Evolutionary conservation across 2,329 filamentous ascomycete genomes (phyloP).

Genomic region (Falciphora oryzae): DNA sequence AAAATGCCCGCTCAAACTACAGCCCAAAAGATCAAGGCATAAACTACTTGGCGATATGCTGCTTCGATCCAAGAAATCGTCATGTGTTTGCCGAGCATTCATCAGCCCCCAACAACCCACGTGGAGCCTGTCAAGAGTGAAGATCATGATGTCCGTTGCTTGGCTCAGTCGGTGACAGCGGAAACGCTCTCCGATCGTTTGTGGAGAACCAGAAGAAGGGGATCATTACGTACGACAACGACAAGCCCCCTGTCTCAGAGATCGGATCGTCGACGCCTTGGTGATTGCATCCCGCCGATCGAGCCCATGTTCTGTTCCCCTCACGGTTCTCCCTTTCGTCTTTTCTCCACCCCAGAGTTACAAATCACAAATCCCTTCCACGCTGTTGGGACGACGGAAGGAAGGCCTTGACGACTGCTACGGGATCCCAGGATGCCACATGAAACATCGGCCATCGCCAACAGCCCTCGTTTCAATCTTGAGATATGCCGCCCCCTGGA

Average conservation of each 20-base stretch:
- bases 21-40: no score
- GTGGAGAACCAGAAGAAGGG: background rate
- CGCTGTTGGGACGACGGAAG: background rate
- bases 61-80: no score
- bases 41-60: no score
- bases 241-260: background rate
- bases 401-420: background rate
- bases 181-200: background rate
- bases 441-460: background rate
- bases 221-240: background rate
- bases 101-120: no score
- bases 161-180: background rate
- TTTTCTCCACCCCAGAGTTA: no score
- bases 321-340: background rate
- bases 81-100: no score
- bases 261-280: background rate
- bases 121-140: no score
- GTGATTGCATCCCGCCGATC: background rate
- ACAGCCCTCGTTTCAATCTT: background rate
- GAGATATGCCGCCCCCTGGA: background rate
- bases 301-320: background rate
- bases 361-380: no score
- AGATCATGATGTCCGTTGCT: background rate
- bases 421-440: background rate
- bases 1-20: no score